Evolutionary conservation across 306 rosid species (phyloP).

Genomic region (Cyamopsis tetragonoloba): DNA sequence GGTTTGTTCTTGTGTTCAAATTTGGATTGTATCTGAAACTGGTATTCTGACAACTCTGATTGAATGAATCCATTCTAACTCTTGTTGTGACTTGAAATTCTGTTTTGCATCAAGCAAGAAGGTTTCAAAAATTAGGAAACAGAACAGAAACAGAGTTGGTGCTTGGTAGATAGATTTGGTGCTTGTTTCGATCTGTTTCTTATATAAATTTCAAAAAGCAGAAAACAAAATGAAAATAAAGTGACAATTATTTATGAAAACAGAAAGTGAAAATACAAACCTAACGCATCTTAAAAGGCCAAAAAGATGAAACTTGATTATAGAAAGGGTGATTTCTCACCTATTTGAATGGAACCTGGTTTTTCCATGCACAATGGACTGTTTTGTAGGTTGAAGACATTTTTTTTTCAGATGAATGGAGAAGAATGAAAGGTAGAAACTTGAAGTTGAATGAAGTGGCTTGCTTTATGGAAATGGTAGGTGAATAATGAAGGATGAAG

Average conservation of each 20-base stretch:
- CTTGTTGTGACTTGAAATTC: not conserved
- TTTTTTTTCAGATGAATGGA: slow-evolving; percentile 20
- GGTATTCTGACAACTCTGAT: slow-evolving; percentile 31
- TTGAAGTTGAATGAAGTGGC: slow-evolving; percentile 23
- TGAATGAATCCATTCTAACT: slow-evolving; percentile 62
- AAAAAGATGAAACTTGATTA: too few relatives aligned
- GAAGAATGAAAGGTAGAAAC: slow-evolving; percentile 26
- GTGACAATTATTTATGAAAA: too few relatives aligned
- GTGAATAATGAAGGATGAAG: slow-evolving; percentile 34
- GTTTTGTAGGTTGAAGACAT: slow-evolving; percentile 1
- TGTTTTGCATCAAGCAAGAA: not conserved
- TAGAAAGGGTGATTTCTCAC: not conserved
- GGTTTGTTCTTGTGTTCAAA: slow-evolving; percentile 27
- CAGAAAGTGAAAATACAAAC: too few relatives aligned
- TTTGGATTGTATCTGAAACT: slow-evolving; percentile 54
- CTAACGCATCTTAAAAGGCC: too few relatives aligned
- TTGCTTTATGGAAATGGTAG: slow-evolving; percentile 31
- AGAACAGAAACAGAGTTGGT: slow-evolving; percentile 18
- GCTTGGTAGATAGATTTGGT: not conserved
- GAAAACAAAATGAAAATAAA: not conserved
- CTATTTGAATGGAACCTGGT: slow-evolving; percentile 3
- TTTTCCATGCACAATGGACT: not conserved
- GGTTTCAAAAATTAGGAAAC: slow-evolving; percentile 7
- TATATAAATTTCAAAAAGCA: too few relatives aligned
- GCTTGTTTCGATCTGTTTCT: too few relatives aligned